Evolutionary conservation across 179 eudicot genomes (phyloP).

Genomic region (Corrigiola litoralis): DNA sequence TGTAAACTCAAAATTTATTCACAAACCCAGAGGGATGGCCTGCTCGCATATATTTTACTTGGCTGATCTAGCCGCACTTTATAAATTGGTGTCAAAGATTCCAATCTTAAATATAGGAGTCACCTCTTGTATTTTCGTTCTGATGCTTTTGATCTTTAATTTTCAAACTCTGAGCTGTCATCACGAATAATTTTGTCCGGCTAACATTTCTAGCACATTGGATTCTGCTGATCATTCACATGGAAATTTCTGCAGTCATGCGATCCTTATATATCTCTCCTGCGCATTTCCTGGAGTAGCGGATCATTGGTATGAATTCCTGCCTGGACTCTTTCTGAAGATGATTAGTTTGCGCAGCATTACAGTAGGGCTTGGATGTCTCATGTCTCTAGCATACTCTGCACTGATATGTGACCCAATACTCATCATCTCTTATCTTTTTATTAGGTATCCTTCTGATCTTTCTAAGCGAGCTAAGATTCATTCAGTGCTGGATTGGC

Average conservation of each 20-base stretch:
- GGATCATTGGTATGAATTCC: conserved; percentile 72
- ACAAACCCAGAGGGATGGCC: not conserved
- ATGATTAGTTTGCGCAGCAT: not conserved
- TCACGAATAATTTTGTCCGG: not conserved
- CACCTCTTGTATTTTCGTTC: not conserved
- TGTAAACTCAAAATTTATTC: too few relatives aligned
- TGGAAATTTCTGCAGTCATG: conserved; percentile 60
- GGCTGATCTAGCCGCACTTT: not conserved
- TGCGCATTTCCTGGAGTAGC: conserved; percentile 83
- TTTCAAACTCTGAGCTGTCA: not conserved
- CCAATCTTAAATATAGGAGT: too few relatives aligned
- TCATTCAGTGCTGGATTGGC: conserved; percentile 89
- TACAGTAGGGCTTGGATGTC: not conserved
- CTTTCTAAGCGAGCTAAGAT: conserved; percentile 67
- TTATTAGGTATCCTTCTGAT: conserved; percentile 82
- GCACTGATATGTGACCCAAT: not conserved
- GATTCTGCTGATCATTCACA: not conserved
- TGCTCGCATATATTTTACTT: not conserved
- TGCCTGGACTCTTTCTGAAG: not conserved
- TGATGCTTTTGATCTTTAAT: not conserved
- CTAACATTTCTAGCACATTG: not conserved
- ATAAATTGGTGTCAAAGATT: too few relatives aligned
- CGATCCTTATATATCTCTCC: conserved; percentile 77
- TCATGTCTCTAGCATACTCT: not conserved
- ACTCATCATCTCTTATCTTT: not conserved